A percentile compares a stretch with the other conserved stretches of the same genome.
These are phyloP conservation scores for Blastobotrys buckinghamii DNA, from an alignment of 1,139 yeast species.

Conservation along the genomic window DNA sequence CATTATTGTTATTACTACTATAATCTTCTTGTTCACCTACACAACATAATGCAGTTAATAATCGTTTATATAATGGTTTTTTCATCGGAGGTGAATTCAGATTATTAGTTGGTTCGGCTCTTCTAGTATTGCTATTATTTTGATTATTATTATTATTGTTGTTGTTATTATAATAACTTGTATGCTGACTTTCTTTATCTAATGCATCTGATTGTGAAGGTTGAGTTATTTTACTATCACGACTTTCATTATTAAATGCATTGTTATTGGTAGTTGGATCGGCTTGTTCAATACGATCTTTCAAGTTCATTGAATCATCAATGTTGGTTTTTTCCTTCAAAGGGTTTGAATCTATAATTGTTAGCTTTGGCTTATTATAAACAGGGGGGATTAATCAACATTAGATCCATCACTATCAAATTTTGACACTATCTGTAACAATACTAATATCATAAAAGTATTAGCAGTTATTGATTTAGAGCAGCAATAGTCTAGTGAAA, in stretches of 20 bases:
- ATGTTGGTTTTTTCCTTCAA: background rate
- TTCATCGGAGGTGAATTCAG: too few species aligned
- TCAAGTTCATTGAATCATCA: background rate
- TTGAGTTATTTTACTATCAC: background rate
- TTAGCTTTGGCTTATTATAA: too few species aligned
- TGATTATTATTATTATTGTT: background rate
- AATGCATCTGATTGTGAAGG: background rate
- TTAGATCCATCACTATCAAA: too few species aligned
- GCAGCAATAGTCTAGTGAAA: too few species aligned
- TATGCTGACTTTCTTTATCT: background rate
- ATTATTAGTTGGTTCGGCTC: background rate
- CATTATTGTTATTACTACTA: constrained; percentile 2
- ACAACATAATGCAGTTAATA: constrained; percentile 7
- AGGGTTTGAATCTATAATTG: background rate
- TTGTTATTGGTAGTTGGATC: background rate
- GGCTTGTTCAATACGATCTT: too few species aligned
- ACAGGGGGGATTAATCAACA: too few species aligned
- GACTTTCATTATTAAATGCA: background rate
- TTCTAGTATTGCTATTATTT: background rate
- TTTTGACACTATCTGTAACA: too few species aligned
- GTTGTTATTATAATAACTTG: too few species aligned
- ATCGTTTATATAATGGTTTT: constrained; percentile 1
- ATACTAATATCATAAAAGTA: too few species aligned
- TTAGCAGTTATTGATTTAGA: too few species aligned
- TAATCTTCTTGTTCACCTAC: background rate